phyloP scores from a whole-genome alignment of 1,284 basidiomycete species.

The Puccinia polysora region DNA sequence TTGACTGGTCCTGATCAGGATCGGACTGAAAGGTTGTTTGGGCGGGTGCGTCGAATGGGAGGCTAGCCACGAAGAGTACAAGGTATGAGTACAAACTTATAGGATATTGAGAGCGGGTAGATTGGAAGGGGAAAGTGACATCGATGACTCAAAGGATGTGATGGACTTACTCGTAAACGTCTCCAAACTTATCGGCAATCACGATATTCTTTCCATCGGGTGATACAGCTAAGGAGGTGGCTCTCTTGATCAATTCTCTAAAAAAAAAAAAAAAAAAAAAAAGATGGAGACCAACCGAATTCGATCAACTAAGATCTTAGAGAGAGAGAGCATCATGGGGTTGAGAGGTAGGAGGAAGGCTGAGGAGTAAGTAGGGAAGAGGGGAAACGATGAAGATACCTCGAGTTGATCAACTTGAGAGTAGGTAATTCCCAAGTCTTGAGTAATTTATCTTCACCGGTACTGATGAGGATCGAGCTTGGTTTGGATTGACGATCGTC shows the following conservation, averaged over 20 bases:
- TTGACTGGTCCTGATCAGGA: constrained; percentile 26
- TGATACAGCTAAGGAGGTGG: constrained; percentile 34
- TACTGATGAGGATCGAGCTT: constrained; percentile 1
- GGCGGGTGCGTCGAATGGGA: constrained; percentile 36
- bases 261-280: too few relatives aligned
- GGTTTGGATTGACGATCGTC: background rate
- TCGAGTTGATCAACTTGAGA: constrained; percentile 28
- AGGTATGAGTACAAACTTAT: background rate
- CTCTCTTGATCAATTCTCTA: constrained; percentile 36
- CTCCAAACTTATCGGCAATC: constrained; percentile 42
- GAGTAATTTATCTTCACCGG: constrained; percentile 41
- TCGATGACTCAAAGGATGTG: too few relatives aligned
- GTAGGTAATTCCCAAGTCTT: constrained; percentile 35
- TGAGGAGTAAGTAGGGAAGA: background rate
- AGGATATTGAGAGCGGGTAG: background rate
- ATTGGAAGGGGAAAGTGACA: background rate
- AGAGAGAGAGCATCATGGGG: background rate
- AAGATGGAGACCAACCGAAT: too few relatives aligned
- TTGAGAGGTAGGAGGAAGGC: background rate
- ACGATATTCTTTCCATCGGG: constrained; percentile 42
- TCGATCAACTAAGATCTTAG: too few relatives aligned
- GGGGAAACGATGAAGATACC: background rate
- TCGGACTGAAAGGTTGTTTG: constrained; percentile 31
- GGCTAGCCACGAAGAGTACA: constrained; percentile 2
- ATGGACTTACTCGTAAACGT: constrained; percentile 33